phyloP scores from a whole-genome alignment of 148 eudicot species.

The Persicaria maculosa region DNA sequence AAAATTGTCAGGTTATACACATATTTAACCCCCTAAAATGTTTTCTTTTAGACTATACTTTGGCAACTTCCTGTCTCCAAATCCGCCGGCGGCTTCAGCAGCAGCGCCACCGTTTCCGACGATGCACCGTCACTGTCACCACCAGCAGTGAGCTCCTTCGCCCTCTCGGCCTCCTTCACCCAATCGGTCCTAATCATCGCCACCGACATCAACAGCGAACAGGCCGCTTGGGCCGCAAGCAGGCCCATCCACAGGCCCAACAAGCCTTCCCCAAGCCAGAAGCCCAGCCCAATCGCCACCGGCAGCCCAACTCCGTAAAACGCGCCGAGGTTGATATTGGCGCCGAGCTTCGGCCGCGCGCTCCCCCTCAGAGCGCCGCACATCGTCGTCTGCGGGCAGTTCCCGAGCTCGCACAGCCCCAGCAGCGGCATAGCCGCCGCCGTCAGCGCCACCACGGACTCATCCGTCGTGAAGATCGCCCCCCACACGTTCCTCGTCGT shows the following conservation, averaged over 20 bases:
- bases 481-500: slow-evolving; percentile 43
- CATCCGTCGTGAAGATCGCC: slow-evolving; percentile 30
- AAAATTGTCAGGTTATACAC: neutral
- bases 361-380: slow-evolving; percentile 62
- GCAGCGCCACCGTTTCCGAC: neutral
- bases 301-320: slow-evolving; percentile 56
- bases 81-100: neutral
- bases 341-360: slow-evolving; percentile 49
- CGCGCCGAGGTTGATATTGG: slow-evolving; percentile 45
- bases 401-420: slow-evolving; percentile 66
- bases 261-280: slow-evolving; percentile 25
- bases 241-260: slow-evolving; percentile 56
- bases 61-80: neutral
- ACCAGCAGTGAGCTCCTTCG: slow-evolving; percentile 27
- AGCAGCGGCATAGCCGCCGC: slow-evolving; percentile 46
- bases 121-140: neutral
- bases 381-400: slow-evolving; percentile 63
- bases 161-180: slow-evolving; percentile 36
- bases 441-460: slow-evolving; percentile 25
- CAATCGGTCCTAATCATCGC: slow-evolving; percentile 31
- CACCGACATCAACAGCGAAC: slow-evolving; percentile 27
- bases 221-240: slow-evolving; percentile 33
- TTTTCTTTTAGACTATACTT: neutral
- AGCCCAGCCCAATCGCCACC: slow-evolving; percentile 32
- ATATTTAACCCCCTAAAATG: neutral